Base-by-base conservation (phyloP, 495 filamentous ascomycete species). In the Hyaloscypha finlandica region DNA sequence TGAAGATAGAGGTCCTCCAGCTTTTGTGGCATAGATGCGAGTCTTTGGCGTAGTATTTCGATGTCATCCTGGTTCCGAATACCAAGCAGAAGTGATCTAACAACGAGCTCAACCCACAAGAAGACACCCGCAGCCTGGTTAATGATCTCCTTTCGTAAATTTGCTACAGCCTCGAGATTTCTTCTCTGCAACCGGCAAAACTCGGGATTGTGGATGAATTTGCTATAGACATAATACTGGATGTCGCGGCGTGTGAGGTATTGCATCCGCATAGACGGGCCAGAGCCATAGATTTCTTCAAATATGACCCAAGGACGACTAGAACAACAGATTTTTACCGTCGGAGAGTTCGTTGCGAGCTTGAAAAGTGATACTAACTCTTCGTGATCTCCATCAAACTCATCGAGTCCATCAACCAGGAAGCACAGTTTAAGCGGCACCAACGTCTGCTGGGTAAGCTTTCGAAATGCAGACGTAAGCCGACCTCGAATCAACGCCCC, bases 291-390 rank as follows among this genome's bases (percentile, higher is more conserved):
- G 0, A 70, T 73, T 57, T 80, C 71, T 25, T 77, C 68, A 63
- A 86, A 85, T 0, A 73, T 71, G 29, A 76, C 75, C 79, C 77
- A 83, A 0, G 76, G 75, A 30, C 77, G 65, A 42, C 78, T 81
- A 1, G 79, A 74, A 6, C 79, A 63, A 63, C 77, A 80, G 0
- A 78, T 6, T 59, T 80, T 81, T 29, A 80, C 54, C 12, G 19
- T 4, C 22, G 33, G 12, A 1, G 37, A 16, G 4, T 4, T 19
- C 4, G 66, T 39, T 4, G 78, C 30, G 2, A 76, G n/a, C 14
- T 68, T 54, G 25, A 80, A 67, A 3, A 80, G 25, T 2, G 70
- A 63, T 12, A 75, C 63, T 1, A 79, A 32, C 6, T 59, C 59
- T 4, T 53, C 48, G 16, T 77, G 70, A n/a, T n/a, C n/a, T n/a